These are phyloP conservation scores for Carpinus viminea DNA, from an alignment of 306 rosid species.

Conservation along the genomic window DNA sequence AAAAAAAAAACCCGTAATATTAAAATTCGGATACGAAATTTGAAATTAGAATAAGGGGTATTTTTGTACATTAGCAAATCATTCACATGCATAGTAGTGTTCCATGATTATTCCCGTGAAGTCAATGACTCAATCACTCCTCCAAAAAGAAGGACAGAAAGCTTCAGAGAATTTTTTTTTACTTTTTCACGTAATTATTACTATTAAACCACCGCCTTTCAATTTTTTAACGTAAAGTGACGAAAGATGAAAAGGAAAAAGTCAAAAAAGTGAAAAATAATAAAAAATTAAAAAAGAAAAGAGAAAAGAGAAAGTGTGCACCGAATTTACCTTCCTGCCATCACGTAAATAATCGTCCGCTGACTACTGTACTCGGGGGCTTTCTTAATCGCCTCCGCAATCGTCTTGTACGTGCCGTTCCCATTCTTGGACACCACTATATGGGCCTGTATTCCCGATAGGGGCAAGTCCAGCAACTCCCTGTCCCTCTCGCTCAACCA, in stretches of 20 bases:
- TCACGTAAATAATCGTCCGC: conserved; percentile 70
- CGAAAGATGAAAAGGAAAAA: not conserved
- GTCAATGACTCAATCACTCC: conserved; percentile 39
- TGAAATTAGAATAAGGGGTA: not conserved
- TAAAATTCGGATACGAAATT: too few species aligned
- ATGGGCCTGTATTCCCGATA: conserved; percentile 62
- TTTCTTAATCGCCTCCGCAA: conserved; percentile 73
- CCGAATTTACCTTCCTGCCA: conserved; percentile 85
- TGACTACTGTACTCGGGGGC: conserved; percentile 59
- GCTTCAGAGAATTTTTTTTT: not conserved
- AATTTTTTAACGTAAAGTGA: conserved; percentile 21
- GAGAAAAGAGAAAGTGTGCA: not conserved
- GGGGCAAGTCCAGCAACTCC: conserved; percentile 53
- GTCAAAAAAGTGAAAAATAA: too few species aligned
- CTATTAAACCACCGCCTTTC: conserved; percentile 7
- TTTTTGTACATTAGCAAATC: not conserved
- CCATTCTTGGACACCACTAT: conserved; percentile 67
- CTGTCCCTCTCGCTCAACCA: conserved; percentile 74
- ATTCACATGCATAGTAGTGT: conserved; percentile 39
- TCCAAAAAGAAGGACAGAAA: not conserved
- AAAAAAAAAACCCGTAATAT: not conserved
- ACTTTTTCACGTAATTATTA: not conserved
- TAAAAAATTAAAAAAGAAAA: not conserved
- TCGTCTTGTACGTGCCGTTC: conserved; percentile 62
- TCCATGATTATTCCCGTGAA: conserved; percentile 18